Percentiles rank a stretch among this genome's conserved stretches.
These are phyloP conservation scores for Venturia oleaginea DNA, from an alignment of 2,329 filamentous ascomycete genomes.

Conservation along the genomic window DNA sequence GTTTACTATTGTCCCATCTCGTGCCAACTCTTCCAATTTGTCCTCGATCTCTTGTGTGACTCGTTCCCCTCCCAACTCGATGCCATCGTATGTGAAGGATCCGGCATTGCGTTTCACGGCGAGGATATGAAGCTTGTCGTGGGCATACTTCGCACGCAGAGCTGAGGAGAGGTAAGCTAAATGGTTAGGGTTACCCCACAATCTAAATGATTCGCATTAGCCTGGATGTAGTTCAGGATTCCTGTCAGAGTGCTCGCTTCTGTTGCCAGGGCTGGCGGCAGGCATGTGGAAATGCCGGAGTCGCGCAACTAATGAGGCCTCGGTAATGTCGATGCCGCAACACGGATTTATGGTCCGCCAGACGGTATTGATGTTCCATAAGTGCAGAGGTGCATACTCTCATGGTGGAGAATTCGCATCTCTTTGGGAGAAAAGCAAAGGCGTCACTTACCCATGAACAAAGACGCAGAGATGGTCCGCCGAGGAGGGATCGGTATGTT, in stretches of 20 bases:
- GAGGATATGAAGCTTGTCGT: constrained; percentile 59
- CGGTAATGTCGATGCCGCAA: background rate
- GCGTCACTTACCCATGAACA: constrained; percentile 11
- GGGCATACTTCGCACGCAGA: constrained; percentile 51
- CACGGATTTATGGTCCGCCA: background rate
- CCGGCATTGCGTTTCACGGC: constrained; percentile 65
- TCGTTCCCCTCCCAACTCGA: constrained; percentile 60
- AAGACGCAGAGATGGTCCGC: constrained; percentile 12
- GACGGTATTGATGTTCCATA: background rate
- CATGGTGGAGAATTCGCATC: background rate
- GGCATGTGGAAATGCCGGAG: background rate
- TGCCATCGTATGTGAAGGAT: constrained; percentile 58
- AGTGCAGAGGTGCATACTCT: background rate
- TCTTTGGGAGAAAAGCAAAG: background rate
- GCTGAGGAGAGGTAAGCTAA: constrained; percentile 58
- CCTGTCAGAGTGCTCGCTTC: background rate
- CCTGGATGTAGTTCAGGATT: background rate
- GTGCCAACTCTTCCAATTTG: constrained; percentile 43
- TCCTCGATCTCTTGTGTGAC: constrained; percentile 55
- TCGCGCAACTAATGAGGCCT: background rate
- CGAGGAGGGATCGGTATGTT: background rate
- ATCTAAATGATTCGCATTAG: constrained; percentile 34
- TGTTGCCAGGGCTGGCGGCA: background rate
- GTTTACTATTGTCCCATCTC: constrained; percentile 58
- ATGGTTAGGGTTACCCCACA: constrained; percentile 74